Evolutionary conservation across 116 monocot genomes (phyloP), one percentile per base, ranked within the genome.

Genomic region (Papilionanthe hybrid): DNA sequence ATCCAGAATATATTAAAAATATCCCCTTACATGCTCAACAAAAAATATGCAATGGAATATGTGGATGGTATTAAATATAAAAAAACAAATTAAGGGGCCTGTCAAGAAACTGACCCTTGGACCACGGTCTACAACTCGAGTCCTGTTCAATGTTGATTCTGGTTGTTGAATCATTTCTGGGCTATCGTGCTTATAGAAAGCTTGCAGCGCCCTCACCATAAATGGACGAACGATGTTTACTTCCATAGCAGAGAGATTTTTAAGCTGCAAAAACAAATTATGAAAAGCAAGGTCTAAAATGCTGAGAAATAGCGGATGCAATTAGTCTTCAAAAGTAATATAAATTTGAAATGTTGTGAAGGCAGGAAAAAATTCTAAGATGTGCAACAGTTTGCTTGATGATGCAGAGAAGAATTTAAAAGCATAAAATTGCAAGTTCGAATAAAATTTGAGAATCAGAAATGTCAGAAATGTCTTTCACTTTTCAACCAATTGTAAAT

Each of bases 211-310:
- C 84, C 98, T 94, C 55, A 93, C 85, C 75, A 94, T 87, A 80
- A 98, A 98, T 79, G 98, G 92, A 7, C 94, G 88, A 15, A 98
- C 89, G 53, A 94, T 90, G 63, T 98, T 98, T 15, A 98, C 98
- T 83, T 94, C 92, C 98, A 98, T 93, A 77, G 94, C 98, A 83
- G 98, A 94, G 0, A 94, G 87, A 87, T 94, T 98, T 94, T 94
- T 98, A 23, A 98, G 87, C 98, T 98, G 87, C 73, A 84, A 75
- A 5, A 85, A 23, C 0, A 79, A 50, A 80, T 47, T 45, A 41
- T 50, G 53, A 53, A 53, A 53, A 53, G 57, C 28, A 28, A 42
- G 71, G 42, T 71, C 15, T 48, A 67, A 75, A 43, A 50, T 1
- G 49, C 44, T 76, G 18, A 27, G 49, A 25, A 75, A 72, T 43